Evolutionary conservation across 2,329 filamentous ascomycete species (phyloP).

Genomic region (Aspergillus pseudoviridinutans): DNA sequence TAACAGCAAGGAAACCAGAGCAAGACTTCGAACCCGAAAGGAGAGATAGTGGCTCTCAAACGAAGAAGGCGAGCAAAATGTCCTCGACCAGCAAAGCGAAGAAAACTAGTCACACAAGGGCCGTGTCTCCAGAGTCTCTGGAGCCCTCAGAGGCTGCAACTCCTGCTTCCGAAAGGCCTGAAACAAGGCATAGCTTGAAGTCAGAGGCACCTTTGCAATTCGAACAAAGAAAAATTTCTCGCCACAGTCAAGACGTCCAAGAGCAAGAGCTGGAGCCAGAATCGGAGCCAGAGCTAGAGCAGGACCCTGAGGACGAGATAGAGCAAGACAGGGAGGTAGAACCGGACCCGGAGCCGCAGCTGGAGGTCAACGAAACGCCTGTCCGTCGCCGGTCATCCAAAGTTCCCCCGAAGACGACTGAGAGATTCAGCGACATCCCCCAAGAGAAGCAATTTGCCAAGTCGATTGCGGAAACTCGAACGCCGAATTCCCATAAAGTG

Average conservation of each 20-base stretch:
- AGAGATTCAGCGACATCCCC: slow-evolving; percentile 37
- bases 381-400: slow-evolving; percentile 21
- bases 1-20: slow-evolving; percentile 25
- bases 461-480: slow-evolving; percentile 25
- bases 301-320: slow-evolving; percentile 12
- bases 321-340: slow-evolving; percentile 19
- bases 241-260: not conserved
- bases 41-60: slow-evolving; percentile 16
- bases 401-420: slow-evolving; percentile 33
- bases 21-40: slow-evolving; percentile 27
- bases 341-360: slow-evolving; percentile 4
- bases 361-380: slow-evolving; percentile 12
- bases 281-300: slow-evolving; percentile 17
- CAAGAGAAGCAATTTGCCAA: slow-evolving; percentile 32
- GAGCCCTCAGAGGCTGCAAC: slow-evolving; percentile 8
- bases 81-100: slow-evolving; percentile 24
- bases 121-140: slow-evolving; percentile 8
- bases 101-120: slow-evolving; percentile 27
- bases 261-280: slow-evolving; percentile 3
- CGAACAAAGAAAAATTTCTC: not conserved
- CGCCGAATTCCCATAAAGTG: slow-evolving; percentile 10
- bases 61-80: slow-evolving; percentile 27
- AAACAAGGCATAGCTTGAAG: not conserved
- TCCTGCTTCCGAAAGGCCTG: not conserved
- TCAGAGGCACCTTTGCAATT: slow-evolving; percentile 2